Evolutionary conservation across 768 basidiomycete genomes (phyloP), one percentile per base, ranked within the genome.

Genomic region (Gymnopilus junonius): DNA sequence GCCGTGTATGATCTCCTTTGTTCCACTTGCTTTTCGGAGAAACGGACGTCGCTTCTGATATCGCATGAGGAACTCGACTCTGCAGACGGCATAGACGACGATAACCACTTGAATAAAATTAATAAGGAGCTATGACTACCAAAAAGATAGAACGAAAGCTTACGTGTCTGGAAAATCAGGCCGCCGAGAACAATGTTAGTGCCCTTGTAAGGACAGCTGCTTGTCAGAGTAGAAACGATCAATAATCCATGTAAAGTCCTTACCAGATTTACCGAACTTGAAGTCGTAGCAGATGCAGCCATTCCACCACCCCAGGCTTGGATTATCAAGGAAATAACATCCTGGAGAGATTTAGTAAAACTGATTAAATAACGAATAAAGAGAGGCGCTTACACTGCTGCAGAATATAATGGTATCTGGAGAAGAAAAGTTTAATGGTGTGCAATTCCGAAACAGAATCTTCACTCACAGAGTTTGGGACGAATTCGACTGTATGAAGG

Each of bases 251-350:
- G 32, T n/a, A 37, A 54, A 2, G 4, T 12, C 5, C 58, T 35
- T 31, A 61, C 66, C 20, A 39, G 39, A 12, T 48, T 45, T n/a
- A 62, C 45, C 31, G 54, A 53, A 8, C 55, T 55, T 17, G 46
- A 45, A 10, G 66, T 69, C 2, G 51, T 55, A 11, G 70, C 76
- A 4, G 70, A 65, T 2, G 79, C 73, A 3, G 86, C 85, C 6
- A 75, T 68, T 1, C 79, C 86, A 32, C 86, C 87, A 27, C 87
- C 87, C 14, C 77, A 70, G 10, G 79, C 86, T 74, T 89, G 87
- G 8, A 88, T 75, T 34, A 83, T 69, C 15, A 88, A 77, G 11
- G 85, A 80, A 15, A 84, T 65, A 37, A 86, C 66, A 67, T 88
- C 87, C 74, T 75, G 58, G 0, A 34, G 17, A 21, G 17, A 25